These are phyloP conservation scores for Trichoderma sp. DNA, from an alignment of 2,329 filamentous ascomycete species.

Conservation along the genomic window DNA sequence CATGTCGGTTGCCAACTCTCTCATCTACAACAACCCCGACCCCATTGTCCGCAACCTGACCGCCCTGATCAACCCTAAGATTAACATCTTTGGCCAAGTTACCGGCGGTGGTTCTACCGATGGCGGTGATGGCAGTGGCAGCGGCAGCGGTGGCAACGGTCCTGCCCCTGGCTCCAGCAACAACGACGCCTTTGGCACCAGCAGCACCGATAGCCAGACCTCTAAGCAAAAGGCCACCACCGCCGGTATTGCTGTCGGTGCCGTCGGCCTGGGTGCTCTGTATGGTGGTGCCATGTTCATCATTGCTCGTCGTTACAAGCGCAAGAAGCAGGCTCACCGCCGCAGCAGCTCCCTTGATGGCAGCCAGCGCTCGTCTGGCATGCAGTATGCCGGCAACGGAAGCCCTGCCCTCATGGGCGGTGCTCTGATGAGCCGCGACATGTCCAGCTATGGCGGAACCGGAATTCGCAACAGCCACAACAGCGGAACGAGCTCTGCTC, in stretches of 20 bases:
- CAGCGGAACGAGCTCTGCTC: conserved; percentile 59
- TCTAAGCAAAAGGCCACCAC: conserved; percentile 61
- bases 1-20: conserved; percentile 68
- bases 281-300: conserved; percentile 95
- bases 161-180: conserved; percentile 14
- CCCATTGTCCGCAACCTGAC: conserved; percentile 70
- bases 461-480: conserved; percentile 58
- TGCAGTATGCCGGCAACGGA: conserved; percentile 48
- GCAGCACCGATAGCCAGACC: conserved; percentile 48
- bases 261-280: conserved; percentile 74
- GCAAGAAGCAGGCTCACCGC: conserved; percentile 74
- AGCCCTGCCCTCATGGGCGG: conserved; percentile 69
- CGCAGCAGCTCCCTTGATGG: conserved; percentile 71
- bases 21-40: conserved; percentile 69
- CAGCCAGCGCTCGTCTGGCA: conserved; percentile 45
- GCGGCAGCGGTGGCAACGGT: not conserved
- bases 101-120: conserved; percentile 41
- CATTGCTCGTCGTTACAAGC: conserved; percentile 84
- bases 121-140: not conserved
- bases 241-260: conserved; percentile 70
- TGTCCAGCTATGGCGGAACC: conserved; percentile 52
- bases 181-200: conserved; percentile 43
- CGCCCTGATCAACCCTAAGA: conserved; percentile 76
- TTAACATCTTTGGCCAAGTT: conserved; percentile 42
- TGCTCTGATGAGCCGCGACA: conserved; percentile 57